These are phyloP conservation scores for Candida rishiriensis DNA, from an alignment of 805 yeast species.

Conservation along the genomic window DNA sequence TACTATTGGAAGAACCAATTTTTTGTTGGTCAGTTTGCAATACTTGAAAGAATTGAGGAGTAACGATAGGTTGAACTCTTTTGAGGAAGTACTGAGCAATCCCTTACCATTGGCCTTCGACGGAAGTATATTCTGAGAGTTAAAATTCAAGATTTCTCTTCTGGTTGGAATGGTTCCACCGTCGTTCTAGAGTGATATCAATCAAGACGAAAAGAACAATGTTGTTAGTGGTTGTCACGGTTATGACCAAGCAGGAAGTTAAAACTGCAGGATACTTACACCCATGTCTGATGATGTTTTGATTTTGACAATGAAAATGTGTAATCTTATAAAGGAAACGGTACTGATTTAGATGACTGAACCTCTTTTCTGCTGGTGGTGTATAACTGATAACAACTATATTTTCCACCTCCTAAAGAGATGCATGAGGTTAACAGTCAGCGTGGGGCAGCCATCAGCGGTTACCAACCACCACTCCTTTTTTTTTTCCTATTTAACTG, in stretches of 20 bases:
- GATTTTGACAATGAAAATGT: not conserved
- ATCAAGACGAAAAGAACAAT: too few relatives aligned
- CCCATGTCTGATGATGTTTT: constrained; percentile 8
- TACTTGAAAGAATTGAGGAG: constrained; percentile 35
- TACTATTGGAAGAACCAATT: constrained; percentile 49
- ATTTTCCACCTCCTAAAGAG: too few relatives aligned
- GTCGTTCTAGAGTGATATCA: constrained; percentile 52
- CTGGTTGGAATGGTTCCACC: constrained; percentile 71
- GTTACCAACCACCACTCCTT: not conserved
- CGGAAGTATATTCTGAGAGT: constrained; percentile 6
- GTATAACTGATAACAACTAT: too few relatives aligned
- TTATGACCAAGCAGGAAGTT: too few relatives aligned
- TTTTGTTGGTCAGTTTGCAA: constrained; percentile 44
- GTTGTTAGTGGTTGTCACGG: too few relatives aligned
- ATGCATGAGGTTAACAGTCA: not conserved
- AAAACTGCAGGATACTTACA: constrained; percentile 11
- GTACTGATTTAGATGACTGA: too few relatives aligned
- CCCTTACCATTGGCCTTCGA: constrained; percentile 9
- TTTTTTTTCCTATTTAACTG: constrained; percentile 1
- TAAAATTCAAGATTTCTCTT: constrained; percentile 39
- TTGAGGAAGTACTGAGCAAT: constrained; percentile 7
- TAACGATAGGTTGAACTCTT: constrained; percentile 18
- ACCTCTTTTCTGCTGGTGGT: too few relatives aligned
- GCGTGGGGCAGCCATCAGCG: not conserved
- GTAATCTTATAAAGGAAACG: too few relatives aligned